phyloP scores from a whole-genome alignment of 768 basidiomycete species.

The Mycena leptocephala region DNA sequence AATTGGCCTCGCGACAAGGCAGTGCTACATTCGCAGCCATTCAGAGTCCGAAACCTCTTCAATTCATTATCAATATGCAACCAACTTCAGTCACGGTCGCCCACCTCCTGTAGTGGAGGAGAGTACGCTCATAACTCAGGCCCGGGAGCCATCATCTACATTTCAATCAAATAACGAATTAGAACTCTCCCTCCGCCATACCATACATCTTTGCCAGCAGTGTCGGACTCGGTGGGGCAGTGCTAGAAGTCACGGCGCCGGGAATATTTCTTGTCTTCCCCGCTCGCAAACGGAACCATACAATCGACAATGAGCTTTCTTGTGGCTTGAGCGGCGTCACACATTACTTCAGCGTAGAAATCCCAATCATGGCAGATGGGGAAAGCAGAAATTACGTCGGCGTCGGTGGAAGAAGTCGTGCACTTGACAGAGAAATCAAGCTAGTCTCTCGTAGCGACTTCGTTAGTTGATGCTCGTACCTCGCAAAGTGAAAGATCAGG shows the following conservation, averaged over 20 bases:
- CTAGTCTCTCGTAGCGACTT: no score
- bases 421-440: slow-evolving; percentile 16
- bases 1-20: not conserved
- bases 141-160: slow-evolving; percentile 28
- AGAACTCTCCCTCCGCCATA: no score
- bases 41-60: slow-evolving; percentile 19
- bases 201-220: slow-evolving; percentile 14
- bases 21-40: no score
- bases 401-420: slow-evolving; percentile 45
- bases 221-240: slow-evolving; percentile 7
- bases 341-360: slow-evolving; percentile 39
- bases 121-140: slow-evolving; percentile 18
- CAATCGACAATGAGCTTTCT: not conserved
- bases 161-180: no score
- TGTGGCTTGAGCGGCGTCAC: not conserved
- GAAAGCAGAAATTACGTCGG: slow-evolving; percentile 45
- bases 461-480: no score
- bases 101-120: slow-evolving; percentile 9
- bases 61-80: no score
- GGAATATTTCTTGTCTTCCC: slow-evolving; percentile 5
- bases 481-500: no score
- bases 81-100: not conserved
- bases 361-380: slow-evolving; percentile 54
- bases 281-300: slow-evolving; percentile 1
- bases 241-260: not conserved